A percentile compares a stretch with the other conserved stretches of the same genome.
Evolutionary conservation across 2,329 filamentous ascomycete species (phyloP).

Genomic region (Exophiala sideris): DNA sequence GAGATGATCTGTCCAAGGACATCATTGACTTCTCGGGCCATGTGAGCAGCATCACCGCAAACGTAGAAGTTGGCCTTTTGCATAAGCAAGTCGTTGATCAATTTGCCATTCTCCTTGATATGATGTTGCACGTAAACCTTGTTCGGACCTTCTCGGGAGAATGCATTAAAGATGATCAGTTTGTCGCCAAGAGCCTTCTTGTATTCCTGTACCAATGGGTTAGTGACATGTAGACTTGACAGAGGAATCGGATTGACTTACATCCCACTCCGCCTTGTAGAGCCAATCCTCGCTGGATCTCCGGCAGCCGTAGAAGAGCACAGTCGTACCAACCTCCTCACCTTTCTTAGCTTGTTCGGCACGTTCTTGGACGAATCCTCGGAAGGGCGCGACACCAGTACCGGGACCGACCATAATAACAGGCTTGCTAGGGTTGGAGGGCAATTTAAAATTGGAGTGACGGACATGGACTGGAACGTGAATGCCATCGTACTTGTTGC

Average conservation of each 20-base stretch:
- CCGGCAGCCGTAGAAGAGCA: slow-evolving; percentile 94
- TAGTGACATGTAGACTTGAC: slow-evolving; percentile 4
- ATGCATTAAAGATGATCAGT: slow-evolving; percentile 87
- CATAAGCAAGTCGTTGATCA: slow-evolving; percentile 82
- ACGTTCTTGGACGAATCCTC: slow-evolving; percentile 90
- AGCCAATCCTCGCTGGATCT: slow-evolving; percentile 86
- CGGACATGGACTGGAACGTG: slow-evolving; percentile 93
- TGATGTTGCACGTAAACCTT: slow-evolving; percentile 98
- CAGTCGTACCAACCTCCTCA: slow-evolving; percentile 76
- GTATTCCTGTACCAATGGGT: slow-evolving; percentile 61
- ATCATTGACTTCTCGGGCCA: slow-evolving; percentile 89
- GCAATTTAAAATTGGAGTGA: slow-evolving; percentile 98
- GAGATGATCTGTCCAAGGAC: slow-evolving; percentile 84
- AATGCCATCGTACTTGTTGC: slow-evolving; percentile 95
- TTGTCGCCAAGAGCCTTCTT: slow-evolving; percentile 79
- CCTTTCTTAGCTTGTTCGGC: slow-evolving; percentile 78
- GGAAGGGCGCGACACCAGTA: slow-evolving; percentile 94
- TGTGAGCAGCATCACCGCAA: slow-evolving; percentile 94
- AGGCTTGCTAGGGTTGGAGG: slow-evolving; percentile 88
- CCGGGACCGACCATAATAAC: slow-evolving; percentile 95
- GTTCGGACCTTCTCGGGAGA: slow-evolving; percentile 80
- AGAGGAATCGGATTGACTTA: slow-evolving; percentile 48
- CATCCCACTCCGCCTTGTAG: slow-evolving; percentile 88
- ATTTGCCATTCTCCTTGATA: slow-evolving; percentile 74
- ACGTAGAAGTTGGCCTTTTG: slow-evolving; percentile 94